A percentile compares a stretch with the other conserved stretches of the same genome.
Evolutionary conservation across 2,329 filamentous ascomycete genomes (phyloP).

Genomic region (Reticulascus tulasneorum): DNA sequence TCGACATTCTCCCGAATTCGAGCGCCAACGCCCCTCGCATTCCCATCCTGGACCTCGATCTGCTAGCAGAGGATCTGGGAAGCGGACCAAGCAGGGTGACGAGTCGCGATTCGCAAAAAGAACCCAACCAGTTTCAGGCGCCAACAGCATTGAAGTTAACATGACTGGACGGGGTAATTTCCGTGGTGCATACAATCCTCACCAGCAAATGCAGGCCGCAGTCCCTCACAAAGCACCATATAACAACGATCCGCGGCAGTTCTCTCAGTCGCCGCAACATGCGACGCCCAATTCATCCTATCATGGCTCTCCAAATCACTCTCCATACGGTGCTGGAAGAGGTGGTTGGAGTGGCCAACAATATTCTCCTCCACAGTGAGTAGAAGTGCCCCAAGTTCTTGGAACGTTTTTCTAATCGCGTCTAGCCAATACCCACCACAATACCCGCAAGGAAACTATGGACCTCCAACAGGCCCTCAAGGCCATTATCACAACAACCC

Average conservation of each 20-base stretch:
- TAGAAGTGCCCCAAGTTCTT: conserved; percentile 30
- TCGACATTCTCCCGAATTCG: background rate
- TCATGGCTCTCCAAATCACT: conserved; percentile 55
- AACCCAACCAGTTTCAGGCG: conserved; percentile 22
- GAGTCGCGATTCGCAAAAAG: conserved; percentile 7
- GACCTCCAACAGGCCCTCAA: conserved; percentile 48
- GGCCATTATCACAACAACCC: conserved; percentile 49
- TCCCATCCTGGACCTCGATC: conserved; percentile 11
- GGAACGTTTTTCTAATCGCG: conserved; percentile 21
- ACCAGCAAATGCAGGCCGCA: conserved; percentile 30
- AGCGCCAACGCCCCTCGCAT: conserved; percentile 1
- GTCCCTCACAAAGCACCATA: conserved; percentile 29
- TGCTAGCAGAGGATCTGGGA: conserved; percentile 12
- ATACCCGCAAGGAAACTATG: conserved; percentile 53
- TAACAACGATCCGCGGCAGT: conserved; percentile 35
- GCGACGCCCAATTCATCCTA: conserved; percentile 49
- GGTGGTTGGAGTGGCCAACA: conserved; percentile 46
- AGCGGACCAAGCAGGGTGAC: conserved; percentile 7
- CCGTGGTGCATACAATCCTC: conserved; percentile 22
- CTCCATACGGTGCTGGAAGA: conserved; percentile 53
- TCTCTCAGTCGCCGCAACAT: conserved; percentile 57
- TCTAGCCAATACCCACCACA: conserved; percentile 59
- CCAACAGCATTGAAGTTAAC: conserved; percentile 30
- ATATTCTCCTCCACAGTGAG: conserved; percentile 31
- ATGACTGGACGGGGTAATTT: conserved; percentile 29